Base-by-base conservation (phyloP, 345 rosid genomes). In the Lumnitzera racemosa region DNA sequence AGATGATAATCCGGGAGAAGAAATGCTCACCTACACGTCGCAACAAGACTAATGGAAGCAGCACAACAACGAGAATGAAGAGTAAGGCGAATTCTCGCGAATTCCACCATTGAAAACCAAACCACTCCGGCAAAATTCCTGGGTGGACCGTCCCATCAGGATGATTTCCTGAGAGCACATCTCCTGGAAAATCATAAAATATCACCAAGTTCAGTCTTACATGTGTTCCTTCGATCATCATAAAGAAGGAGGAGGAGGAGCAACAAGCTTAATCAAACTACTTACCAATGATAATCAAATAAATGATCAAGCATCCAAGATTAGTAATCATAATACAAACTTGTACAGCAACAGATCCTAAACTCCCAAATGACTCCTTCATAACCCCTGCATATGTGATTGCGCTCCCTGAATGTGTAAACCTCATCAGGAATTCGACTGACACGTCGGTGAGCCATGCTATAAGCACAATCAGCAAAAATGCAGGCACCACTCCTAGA, bases 61-160 rank as follows among this genome's bases (percentile, higher is more conserved):
- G 66, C 47, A 94, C 75, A 71, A 88, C 71, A 52, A 79, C 55
- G 10, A 80, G 58, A 49, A 78, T 61, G 74, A 86, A 66, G 47
- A 94, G 75, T 59, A 94, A 61, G 4, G 86, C 74, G 49, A 86
- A 73, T 53, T 76, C 78, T 8, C 97, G 72, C 0, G 96, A 62
- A 64, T 82, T 90, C 99, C 99, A 94, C 97, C 96, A 87, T 16
- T 80, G 82, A 63, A 56, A 17, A 20, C 99, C 97, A 66, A 94
- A 90, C 96, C 97, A 87, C 80, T 80, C 83, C 65, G 84, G 96
- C 76, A 94, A 62, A 23, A 90, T 83, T 23, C 97, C 99, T 60
- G 84, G 58, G 62, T 94, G 96, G 41, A 76, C 65, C 3, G 78
- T 53, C 54, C 85, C 90, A 12, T 65, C 80, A 10, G 76, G 74